Evolutionary conservation across 116 monocot genomes (phyloP).

Genomic region (Zostera marina): DNA sequence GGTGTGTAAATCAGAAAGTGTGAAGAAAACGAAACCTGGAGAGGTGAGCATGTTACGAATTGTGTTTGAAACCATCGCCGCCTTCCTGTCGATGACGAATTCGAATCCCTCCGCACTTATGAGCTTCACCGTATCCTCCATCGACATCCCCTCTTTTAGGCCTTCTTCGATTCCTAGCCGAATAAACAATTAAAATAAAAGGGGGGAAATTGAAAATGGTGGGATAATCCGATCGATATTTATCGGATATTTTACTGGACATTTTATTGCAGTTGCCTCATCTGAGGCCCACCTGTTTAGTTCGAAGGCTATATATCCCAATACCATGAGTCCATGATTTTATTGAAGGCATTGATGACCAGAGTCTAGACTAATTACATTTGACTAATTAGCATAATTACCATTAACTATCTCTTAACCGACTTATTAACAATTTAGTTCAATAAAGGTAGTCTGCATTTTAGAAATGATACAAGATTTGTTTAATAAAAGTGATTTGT

Average conservation of each 20-base stretch:
- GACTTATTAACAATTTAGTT: no score
- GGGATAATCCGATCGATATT: neutral
- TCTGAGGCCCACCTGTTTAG: neutral
- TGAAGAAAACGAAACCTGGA: constrained; percentile 34
- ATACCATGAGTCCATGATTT: neutral
- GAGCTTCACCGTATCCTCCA: constrained; percentile 78
- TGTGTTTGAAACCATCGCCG: constrained; percentile 92
- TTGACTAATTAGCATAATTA: no score
- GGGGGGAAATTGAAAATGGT: neutral
- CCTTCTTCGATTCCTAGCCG: neutral
- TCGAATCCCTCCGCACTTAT: constrained; percentile 97
- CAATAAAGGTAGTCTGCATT: no score
- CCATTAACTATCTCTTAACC: no score
- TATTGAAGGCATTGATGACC: no score
- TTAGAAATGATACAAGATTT: no score
- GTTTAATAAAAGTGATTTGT: no score
- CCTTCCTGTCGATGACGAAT: constrained; percentile 76
- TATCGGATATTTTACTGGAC: no score
- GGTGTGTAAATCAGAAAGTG: neutral
- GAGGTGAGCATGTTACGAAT: constrained; percentile 95
- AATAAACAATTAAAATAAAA: neutral
- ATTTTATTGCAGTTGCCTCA: neutral
- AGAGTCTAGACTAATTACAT: no score
- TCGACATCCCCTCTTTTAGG: constrained; percentile 24
- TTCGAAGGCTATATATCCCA: neutral